Conservation (phyloP, 495 filamentous ascomycete genomes). For the Aspergillus baeticus region DNA sequence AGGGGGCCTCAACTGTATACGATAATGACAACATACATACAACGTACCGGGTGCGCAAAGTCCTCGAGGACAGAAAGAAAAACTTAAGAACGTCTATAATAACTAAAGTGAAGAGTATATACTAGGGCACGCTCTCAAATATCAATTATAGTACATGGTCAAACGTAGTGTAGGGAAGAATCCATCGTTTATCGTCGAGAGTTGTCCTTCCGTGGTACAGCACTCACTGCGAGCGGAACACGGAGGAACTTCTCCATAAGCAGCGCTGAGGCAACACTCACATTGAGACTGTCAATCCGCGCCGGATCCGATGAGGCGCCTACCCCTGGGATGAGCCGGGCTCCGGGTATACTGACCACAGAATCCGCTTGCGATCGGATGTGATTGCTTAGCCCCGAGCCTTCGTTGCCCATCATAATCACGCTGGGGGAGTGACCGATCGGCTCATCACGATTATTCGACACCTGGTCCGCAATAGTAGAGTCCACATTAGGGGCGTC, state of each 20-base stretch:
- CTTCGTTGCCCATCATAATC: slow-evolving; percentile 81
- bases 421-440: slow-evolving; percentile 64
- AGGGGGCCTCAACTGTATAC: too few relatives aligned
- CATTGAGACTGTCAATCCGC: slow-evolving; percentile 76
- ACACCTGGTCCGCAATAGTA: slow-evolving; percentile 20
- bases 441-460: slow-evolving; percentile 1
- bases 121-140: too few relatives aligned
- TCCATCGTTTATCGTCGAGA: neutral
- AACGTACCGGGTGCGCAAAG: too few relatives aligned
- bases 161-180: neutral
- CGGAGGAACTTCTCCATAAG: slow-evolving; percentile 65
- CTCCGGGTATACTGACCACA: slow-evolving; percentile 53
- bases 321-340: slow-evolving; percentile 29
- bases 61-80: too few relatives aligned
- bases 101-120: too few relatives aligned
- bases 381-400: slow-evolving; percentile 63
- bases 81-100: too few relatives aligned
- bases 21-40: too few relatives aligned
- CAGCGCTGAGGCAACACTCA: slow-evolving; percentile 78
- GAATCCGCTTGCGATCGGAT: slow-evolving; percentile 63
- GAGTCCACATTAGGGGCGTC: slow-evolving; percentile 51
- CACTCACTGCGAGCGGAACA: slow-evolving; percentile 36
- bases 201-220: slow-evolving; percentile 17
- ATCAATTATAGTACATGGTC: neutral
- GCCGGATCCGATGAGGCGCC: slow-evolving; percentile 41